These are phyloP conservation scores for Juncus effusus DNA, from an alignment of 176 grass and related monocot genomes.

Conservation along the genomic window DNA sequence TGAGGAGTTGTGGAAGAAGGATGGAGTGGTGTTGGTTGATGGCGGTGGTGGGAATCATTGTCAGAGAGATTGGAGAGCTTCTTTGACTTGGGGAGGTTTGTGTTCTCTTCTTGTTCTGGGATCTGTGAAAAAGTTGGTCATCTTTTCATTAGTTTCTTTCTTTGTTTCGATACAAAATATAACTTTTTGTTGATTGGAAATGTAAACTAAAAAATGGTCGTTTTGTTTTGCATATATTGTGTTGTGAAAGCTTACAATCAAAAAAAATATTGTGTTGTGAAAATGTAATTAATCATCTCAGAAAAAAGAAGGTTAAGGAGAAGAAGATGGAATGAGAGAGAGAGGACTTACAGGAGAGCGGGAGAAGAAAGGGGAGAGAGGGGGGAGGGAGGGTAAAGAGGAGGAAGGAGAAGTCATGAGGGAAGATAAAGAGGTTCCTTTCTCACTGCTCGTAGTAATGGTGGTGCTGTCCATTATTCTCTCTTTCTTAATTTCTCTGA, in stretches of 20 bases:
- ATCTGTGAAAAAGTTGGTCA: slow-evolving; percentile 38
- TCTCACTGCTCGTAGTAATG: slow-evolving; percentile 16
- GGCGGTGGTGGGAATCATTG: slow-evolving; percentile 33
- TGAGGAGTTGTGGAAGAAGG: neutral
- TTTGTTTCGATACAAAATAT: too few relatives aligned
- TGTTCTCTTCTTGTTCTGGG: slow-evolving; percentile 36
- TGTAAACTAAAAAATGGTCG: too few relatives aligned
- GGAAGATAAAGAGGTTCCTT: slow-evolving; percentile 22
- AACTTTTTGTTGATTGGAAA: too few relatives aligned
- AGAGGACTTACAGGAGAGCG: slow-evolving; percentile 37
- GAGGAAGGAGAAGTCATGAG: slow-evolving; percentile 46
- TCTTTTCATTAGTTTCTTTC: neutral
- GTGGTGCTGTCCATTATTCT: slow-evolving; percentile 16
- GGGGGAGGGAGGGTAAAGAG: slow-evolving; percentile 31
- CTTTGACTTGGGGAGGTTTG: neutral
- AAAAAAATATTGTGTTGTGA: neutral
- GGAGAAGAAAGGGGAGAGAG: slow-evolving; percentile 20
- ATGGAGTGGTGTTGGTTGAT: slow-evolving; percentile 62
- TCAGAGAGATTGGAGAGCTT: slow-evolving; percentile 22
- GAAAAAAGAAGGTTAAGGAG: neutral
- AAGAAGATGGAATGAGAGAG: neutral
- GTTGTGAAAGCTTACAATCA: neutral
- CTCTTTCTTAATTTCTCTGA: slow-evolving; percentile 8
- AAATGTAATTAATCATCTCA: neutral
- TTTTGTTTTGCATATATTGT: neutral